These are phyloP conservation scores for Penicillium brasilianum DNA, from an alignment of 2,329 filamentous ascomycete species.

Conservation along the genomic window DNA sequence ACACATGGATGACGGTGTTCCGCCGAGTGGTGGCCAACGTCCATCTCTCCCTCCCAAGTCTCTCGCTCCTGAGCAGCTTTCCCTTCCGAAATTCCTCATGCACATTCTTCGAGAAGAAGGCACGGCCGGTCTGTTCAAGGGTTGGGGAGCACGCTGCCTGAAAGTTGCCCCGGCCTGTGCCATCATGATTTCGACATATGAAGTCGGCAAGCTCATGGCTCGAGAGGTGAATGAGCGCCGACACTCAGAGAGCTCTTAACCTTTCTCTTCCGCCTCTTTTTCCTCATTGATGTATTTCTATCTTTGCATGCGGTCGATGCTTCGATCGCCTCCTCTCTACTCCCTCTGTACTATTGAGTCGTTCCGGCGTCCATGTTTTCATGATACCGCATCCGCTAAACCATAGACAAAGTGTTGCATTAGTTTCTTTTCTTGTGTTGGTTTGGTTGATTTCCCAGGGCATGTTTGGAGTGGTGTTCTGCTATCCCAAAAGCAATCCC, in stretches of 20 bases:
- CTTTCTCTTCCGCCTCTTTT: not conserved
- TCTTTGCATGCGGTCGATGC: slow-evolving; percentile 21
- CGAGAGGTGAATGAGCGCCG: slow-evolving; percentile 70
- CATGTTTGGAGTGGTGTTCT: slow-evolving; percentile 18
- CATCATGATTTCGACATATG: slow-evolving; percentile 99
- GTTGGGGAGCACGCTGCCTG: slow-evolving; percentile 87
- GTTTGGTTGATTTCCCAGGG: not conserved
- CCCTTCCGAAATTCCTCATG: slow-evolving; percentile 82
- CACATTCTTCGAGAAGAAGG: slow-evolving; percentile 92
- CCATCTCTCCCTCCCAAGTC: slow-evolving; percentile 8
- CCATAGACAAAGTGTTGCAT: slow-evolving; percentile 29
- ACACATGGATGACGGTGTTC: slow-evolving; percentile 56
- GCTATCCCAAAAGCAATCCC: slow-evolving; percentile 13
- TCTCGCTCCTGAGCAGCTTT: slow-evolving; percentile 69
- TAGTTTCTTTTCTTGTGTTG: slow-evolving; percentile 9
- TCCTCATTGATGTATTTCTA: slow-evolving; percentile 25
- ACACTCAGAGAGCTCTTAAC: slow-evolving; percentile 31
- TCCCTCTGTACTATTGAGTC: slow-evolving; percentile 17
- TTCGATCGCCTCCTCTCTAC: slow-evolving; percentile 21
- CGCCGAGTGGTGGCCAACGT: slow-evolving; percentile 22
- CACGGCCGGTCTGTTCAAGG: slow-evolving; percentile 78
- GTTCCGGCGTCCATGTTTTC: slow-evolving; percentile 27
- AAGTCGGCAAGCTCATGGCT: slow-evolving; percentile 90
- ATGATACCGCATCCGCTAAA: slow-evolving; percentile 33
- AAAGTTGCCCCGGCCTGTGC: slow-evolving; percentile 97